Conservation (phyloP, 306 rosid species). For the Clitoria ternatea region DNA sequence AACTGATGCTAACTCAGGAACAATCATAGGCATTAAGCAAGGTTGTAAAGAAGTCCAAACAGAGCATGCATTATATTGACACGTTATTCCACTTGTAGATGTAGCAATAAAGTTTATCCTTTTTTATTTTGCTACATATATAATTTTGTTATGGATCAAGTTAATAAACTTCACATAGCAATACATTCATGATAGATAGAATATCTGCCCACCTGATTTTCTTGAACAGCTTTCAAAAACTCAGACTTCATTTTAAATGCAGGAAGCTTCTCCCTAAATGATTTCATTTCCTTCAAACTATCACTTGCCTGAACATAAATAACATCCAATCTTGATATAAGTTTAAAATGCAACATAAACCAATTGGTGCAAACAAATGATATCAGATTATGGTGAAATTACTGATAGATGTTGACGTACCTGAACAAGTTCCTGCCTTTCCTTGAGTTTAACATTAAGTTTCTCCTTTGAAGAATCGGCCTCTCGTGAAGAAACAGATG, state of each 20-base stretch:
- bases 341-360: constrained; percentile 11
- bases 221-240: constrained; percentile 69
- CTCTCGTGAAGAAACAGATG: constrained; percentile 33
- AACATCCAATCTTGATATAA: constrained; percentile 13
- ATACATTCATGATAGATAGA: neutral
- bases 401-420: constrained; percentile 33
- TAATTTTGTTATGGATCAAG: neutral
- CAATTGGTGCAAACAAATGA: neutral
- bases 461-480: constrained; percentile 53
- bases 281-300: constrained; percentile 57
- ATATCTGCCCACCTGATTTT: constrained; percentile 66
- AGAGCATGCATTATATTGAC: constrained; percentile 1
- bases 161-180: neutral
- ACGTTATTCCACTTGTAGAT: constrained; percentile 12
- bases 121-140: constrained; percentile 11
- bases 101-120: neutral
- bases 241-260: constrained; percentile 76
- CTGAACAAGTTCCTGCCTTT: constrained; percentile 65
- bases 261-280: constrained; percentile 83
- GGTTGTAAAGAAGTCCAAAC: constrained; percentile 17
- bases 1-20: neutral
- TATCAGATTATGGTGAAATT: neutral
- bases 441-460: constrained; percentile 64
- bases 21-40: neutral
- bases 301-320: constrained; percentile 48